Evolutionary conservation across 495 filamentous ascomycete genomes (phyloP).

Genomic region (Lasiosphaeris hirsuta): DNA sequence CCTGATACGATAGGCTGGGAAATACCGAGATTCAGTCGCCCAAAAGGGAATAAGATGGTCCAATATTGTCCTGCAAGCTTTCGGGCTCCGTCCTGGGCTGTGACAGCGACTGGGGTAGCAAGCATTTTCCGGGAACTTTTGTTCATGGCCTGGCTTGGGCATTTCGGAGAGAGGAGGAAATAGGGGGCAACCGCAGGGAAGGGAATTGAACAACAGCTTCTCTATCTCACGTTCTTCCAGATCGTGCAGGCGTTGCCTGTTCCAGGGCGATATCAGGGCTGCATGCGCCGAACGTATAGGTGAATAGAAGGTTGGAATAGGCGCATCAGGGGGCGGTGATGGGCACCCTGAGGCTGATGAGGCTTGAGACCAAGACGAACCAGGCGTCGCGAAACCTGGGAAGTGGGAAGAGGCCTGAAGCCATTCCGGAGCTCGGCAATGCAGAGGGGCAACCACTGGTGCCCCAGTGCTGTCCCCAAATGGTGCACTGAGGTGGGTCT

Average conservation of each 20-base stretch:
- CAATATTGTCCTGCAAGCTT: slow-evolving; percentile 34
- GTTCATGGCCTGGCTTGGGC: slow-evolving; percentile 11
- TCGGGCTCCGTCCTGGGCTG: slow-evolving; percentile 25
- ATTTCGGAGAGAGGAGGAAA: slow-evolving; percentile 4
- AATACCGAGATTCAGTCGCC: slow-evolving; percentile 25
- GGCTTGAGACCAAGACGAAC: slow-evolving; percentile 10
- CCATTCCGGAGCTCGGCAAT: slow-evolving; percentile 19
- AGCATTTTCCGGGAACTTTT: slow-evolving; percentile 7
- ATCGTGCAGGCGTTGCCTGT: too few species aligned
- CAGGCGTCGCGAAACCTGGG: neutral
- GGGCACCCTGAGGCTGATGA: neutral
- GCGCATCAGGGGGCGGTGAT: neutral
- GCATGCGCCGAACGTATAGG: neutral
- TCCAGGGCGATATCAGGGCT: too few species aligned
- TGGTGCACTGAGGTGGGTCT: too few species aligned
- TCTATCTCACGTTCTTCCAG: neutral
- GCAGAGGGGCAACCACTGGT: slow-evolving; percentile 2
- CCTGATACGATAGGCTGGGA: slow-evolving; percentile 25
- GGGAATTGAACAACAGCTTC: neutral
- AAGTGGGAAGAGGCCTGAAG: slow-evolving; percentile 8
- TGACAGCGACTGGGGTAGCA: slow-evolving; percentile 8
- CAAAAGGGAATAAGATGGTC: slow-evolving; percentile 18
- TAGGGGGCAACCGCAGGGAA: too few species aligned
- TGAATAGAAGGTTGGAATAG: slow-evolving; percentile 8
- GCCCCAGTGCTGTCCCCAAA: neutral